Base-by-base conservation (phyloP, 1,139 yeast genomes). In the Pichia sp. region DNA sequence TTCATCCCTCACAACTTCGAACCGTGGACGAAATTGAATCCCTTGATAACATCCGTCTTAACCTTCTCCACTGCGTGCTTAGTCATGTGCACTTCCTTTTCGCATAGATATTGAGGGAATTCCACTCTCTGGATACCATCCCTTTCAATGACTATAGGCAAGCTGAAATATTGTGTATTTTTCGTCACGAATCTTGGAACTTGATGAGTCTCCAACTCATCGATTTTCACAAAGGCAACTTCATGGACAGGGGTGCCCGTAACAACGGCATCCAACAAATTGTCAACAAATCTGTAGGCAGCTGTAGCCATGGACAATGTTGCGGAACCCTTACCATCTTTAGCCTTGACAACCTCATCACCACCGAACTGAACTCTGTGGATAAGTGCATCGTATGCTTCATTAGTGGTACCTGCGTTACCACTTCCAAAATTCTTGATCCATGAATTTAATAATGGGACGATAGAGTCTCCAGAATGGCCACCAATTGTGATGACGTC, bases 251-350 rank as follows among this genome's bases (percentile, higher is more conserved):
- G 27, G 9, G 44, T 53, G 12, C 70, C 66, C 5, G 29, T 28
- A 8, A 14, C 19, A 14, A 60, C 50, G 35, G 79, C 72, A 35
- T 58, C 57, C 38, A 75, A 56, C 22, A 76, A 62, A 31, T 62
- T 59, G 44, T 69, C 72, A 21, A 81, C 75, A 59, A 80, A 79
- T 47, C 78, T 66, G 60, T 74, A 77, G 27, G 85, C 88, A 21
- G 87, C 86, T 49, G 70, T 73, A 14, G 87, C 86, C 88, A 80
- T 80, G 2, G 84, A 76, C 47, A 80, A 66, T 13, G 88, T 80
- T 20, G 87, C 88, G 8, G 85, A 77, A 9, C 88, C 88, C 27
- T 77, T 78, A 44, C 87, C 87, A 47, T 77, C 70, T 57, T 80
- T 80, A 19, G 87, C 87, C 58, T 77, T 69, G 38, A 80, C 87